Evolutionary conservation across 139 green algal genomes (phyloP), one percentile per base, ranked within the genome.

Genomic region (Coelastrella sp.): DNA sequence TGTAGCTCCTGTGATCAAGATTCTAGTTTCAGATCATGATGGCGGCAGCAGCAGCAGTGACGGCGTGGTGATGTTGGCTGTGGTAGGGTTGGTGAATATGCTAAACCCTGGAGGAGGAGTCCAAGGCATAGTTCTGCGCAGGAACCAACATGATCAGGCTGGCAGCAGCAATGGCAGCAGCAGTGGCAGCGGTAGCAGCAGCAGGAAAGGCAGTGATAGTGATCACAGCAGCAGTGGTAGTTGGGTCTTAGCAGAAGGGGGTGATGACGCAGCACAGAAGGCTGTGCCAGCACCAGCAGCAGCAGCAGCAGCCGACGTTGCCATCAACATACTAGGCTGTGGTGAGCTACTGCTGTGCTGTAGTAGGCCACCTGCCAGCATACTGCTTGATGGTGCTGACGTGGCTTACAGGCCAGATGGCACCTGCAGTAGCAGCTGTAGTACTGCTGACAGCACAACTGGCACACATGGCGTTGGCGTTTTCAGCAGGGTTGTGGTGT

Each of bases 101-200:
- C 64, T 87, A 5, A 87, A 87, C 32, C 81, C 81, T 8, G 81
- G 81, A 47, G 81, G 81, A 2, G 81, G 54, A 23, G 23, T 87
- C 4, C 76, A 77, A 64, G 77, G 14, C 0, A 60, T 87, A 4
- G n/a, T 11, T 10, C 22, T 22, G 78, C 19, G 23, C 64, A 23
- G 73, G 20, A 8, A 75, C 17, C 17, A 82, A 77, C 56, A 58
- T 47, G 61, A 75, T 14, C 2, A 22, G 17, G 74, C n/a, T 10
- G 19, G 80, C 47, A 73, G 47, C 59, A 20, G 65, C 64, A 64
- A n/a, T n/a, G 10, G 47, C 83, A 81, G 83, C 68, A 74, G 80
- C 80, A 89, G 83, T 16, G 23, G 83, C 66, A 80, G 66, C 17
- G 68, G 82, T 2, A 65, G 71, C n/a, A 47, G 56, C 8, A 54